Percentiles rank a stretch among this genome's conserved stretches.
Conservation (phyloP, 176 grass and related monocot genomes). For the Cenchrus fungigraminus region DNA sequence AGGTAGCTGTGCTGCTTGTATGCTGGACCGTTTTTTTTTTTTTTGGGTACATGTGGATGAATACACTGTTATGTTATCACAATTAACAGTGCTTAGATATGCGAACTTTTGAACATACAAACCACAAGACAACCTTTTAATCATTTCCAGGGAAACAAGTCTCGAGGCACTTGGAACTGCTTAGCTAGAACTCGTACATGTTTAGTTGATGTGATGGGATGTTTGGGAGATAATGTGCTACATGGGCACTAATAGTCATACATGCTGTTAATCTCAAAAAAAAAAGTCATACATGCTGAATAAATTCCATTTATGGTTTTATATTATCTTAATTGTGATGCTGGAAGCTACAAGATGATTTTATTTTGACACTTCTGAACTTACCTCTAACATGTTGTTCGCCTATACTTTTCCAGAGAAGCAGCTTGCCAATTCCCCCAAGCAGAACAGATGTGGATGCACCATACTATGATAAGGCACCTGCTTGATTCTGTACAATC, state of each 20-base stretch:
- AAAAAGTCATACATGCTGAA: background rate
- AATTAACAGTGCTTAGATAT: background rate
- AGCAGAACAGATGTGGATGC: conserved; percentile 80
- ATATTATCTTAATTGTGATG: background rate
- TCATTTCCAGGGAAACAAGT: background rate
- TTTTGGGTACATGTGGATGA: background rate
- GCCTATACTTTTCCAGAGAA: conserved; percentile 60
- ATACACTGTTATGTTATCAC: background rate
- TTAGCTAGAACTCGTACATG: background rate
- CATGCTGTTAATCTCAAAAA: background rate
- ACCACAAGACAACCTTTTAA: background rate
- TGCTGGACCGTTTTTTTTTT: background rate
- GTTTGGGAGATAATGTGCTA: background rate
- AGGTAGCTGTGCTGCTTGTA: background rate
- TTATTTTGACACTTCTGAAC: background rate
- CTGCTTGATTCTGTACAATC: conserved; percentile 35
- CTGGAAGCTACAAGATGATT: background rate
- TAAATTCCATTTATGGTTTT: conserved; percentile 7
- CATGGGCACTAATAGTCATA: background rate
- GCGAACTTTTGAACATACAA: background rate
- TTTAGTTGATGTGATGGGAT: background rate
- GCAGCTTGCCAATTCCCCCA: conserved; percentile 51
- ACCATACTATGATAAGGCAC: conserved; percentile 63
- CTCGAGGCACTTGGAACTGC: background rate
- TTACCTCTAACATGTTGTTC: conserved; percentile 22